Evolutionary conservation across 139 green algal genomes (phyloP), one percentile per base, ranked within the genome.

Genomic region (Tetradesmus lagerheimii): DNA sequence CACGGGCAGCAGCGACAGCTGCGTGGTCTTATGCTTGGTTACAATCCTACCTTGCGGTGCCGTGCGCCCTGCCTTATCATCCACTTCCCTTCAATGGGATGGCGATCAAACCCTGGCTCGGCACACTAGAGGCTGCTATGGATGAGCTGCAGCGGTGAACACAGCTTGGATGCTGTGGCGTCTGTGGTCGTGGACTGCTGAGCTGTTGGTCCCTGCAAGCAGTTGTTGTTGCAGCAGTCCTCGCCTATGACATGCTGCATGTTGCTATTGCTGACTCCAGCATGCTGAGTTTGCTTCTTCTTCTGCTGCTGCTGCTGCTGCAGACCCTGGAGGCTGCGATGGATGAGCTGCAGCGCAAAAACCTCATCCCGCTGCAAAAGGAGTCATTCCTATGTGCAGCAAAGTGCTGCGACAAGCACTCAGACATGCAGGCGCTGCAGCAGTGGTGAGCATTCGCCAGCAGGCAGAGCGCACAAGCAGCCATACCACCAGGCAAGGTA

Each of bases 371-470:
- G 0, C 78, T 85, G 38, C 92, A 93, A 35, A 93, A 93, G 57
- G 91, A 93, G 67, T 86, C 92, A 0, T 95, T 95, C 79, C 89
- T 93, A 1, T 95, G 92, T 75, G 92, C 89, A 62, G 92, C 92
- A 2, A 88, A 89, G 23, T 95, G 92, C 66, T 95, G 92, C 43
- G 92, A 95, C 78, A 81, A 41, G 5, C 18, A 29, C 25, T 27
- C 47, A 2, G 67, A 80, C 78, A 67, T 90, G 31, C 88, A 86
- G 45, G 57, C 89, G 11, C 85, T 94, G 14, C 90, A 94, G 77
- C 39, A 88, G 77, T 91, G 71, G 53, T 88, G 57, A 81, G 87
- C 64, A 31, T 47, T 5, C 67, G 62, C n/a, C 18, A 23, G 57
- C 57, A 79, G 71, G 31, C 71, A 25, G 31, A 4, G 20, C 23